Conservation (phyloP, 305 asterid genomes). For the Fraxinus sp. region DNA sequence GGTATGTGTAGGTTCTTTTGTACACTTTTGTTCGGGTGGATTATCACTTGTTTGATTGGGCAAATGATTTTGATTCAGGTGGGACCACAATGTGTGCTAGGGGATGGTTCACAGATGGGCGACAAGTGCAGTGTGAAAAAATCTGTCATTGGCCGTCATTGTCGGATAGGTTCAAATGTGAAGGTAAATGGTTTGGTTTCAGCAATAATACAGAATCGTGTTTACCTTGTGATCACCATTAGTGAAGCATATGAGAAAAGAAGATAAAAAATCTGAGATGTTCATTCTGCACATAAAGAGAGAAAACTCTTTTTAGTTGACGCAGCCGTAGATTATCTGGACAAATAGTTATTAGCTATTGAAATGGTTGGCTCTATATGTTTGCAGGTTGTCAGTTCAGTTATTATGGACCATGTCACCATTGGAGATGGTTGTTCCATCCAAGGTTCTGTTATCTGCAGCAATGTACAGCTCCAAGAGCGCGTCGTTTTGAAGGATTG, state of each 20-base stretch:
- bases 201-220: neutral
- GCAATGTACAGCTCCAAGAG: slow-evolving; percentile 91
- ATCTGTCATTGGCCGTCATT: slow-evolving; percentile 96
- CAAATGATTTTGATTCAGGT: slow-evolving; percentile 50
- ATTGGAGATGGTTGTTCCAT: slow-evolving; percentile 92
- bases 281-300: slow-evolving; percentile 2
- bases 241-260: neutral
- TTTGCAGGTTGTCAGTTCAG: slow-evolving; percentile 80
- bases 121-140: slow-evolving; percentile 97
- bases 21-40: slow-evolving; percentile 8
- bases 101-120: slow-evolving; percentile 94
- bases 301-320: neutral
- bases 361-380: neutral
- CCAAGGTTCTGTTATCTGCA: slow-evolving; percentile 89
- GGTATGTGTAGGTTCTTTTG: neutral
- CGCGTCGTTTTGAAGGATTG: slow-evolving; percentile 87
- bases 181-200: slow-evolving; percentile 53
- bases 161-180: slow-evolving; percentile 95
- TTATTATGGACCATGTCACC: slow-evolving; percentile 83
- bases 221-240: neutral
- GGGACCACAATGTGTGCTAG: slow-evolving; percentile 95
- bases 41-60: slow-evolving; percentile 10
- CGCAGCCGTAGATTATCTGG: neutral
- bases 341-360: neutral
- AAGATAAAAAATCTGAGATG: neutral